phyloP scores from a whole-genome alignment of 139 green algal species.

The Raphidocelis subcapitata region DNA sequence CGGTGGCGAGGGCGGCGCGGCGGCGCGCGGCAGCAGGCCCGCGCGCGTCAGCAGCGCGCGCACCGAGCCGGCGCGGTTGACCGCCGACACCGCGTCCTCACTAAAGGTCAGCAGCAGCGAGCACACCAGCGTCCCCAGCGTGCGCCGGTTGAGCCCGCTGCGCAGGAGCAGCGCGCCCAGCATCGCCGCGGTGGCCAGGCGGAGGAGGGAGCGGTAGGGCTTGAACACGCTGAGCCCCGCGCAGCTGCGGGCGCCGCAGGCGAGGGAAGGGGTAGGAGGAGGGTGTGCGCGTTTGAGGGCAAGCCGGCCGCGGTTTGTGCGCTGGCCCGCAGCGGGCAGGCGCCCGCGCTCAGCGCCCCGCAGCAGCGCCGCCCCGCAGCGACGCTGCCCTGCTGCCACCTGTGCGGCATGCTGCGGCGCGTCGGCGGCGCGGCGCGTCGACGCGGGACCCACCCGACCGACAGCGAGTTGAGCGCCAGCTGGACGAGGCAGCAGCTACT shows the following conservation, averaged over 20 bases:
- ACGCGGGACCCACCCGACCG: conserved; percentile 26
- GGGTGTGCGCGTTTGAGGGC: no score
- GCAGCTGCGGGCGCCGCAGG: no score
- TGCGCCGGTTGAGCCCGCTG: conserved; percentile 20
- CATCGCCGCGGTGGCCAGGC: not conserved
- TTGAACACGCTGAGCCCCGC: not conserved
- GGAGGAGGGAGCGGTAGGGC: not conserved
- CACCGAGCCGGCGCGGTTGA: conserved; percentile 13
- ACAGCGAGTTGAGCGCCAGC: conserved; percentile 18
- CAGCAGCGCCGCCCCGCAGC: no score
- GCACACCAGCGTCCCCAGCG: conserved; percentile 1
- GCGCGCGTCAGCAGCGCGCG: not conserved
- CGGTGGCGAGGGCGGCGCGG: not conserved
- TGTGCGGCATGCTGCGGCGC: not conserved
- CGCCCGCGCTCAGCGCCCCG: no score
- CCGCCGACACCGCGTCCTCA: conserved; percentile 10
- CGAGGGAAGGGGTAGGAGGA: no score
- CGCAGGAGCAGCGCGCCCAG: conserved; percentile 11
- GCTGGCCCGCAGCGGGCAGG: no score
- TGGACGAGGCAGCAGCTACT: conserved; percentile 29
- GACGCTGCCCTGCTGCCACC: not conserved
- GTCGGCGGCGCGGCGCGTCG: no score
- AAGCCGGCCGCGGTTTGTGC: no score
- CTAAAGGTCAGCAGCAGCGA: conserved; percentile 8
- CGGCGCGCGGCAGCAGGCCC: not conserved